Evolutionary conservation across 768 basidiomycete species (phyloP).

Genomic region (Termitomyces heimii): DNA sequence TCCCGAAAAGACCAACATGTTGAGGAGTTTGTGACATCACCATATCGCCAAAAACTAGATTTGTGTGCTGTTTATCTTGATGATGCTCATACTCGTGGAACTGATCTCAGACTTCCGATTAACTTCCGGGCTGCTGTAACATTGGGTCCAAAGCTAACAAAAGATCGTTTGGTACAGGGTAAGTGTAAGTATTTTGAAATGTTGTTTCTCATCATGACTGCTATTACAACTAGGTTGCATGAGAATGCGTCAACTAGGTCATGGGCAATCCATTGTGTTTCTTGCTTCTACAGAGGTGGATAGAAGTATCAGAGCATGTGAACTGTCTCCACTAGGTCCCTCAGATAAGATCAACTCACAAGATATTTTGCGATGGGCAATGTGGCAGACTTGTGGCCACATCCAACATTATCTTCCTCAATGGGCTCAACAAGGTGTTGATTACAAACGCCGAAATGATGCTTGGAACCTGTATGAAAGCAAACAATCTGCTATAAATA

Average conservation of each 20-base stretch:
- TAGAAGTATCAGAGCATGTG: neutral
- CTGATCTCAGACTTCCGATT: constrained; percentile 45
- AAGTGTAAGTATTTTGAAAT: neutral
- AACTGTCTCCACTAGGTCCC: neutral
- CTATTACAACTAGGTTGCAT: neutral
- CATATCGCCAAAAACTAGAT: constrained; percentile 23
- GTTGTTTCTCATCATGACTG: neutral
- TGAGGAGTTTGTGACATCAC: constrained; percentile 32
- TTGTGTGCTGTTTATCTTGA: constrained; percentile 37
- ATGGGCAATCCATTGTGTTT: neutral
- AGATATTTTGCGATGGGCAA: neutral
- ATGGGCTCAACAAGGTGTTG: neutral
- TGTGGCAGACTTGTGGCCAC: neutral
- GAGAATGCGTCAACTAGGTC: neutral
- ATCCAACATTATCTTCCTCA: neutral
- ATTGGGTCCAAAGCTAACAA: neutral
- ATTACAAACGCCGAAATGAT: neutral
- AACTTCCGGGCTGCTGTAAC: constrained; percentile 13
- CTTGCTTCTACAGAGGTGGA: neutral
- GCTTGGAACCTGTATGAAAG: neutral
- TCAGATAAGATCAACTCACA: neutral
- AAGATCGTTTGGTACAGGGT: neutral
- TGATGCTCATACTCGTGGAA: constrained; percentile 48
- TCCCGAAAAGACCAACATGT: constrained; percentile 29
- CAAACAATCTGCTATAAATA: neutral